phyloP scores from a whole-genome alignment of 2,329 filamentous ascomycete species.

The Diaporthe longicolla region DNA sequence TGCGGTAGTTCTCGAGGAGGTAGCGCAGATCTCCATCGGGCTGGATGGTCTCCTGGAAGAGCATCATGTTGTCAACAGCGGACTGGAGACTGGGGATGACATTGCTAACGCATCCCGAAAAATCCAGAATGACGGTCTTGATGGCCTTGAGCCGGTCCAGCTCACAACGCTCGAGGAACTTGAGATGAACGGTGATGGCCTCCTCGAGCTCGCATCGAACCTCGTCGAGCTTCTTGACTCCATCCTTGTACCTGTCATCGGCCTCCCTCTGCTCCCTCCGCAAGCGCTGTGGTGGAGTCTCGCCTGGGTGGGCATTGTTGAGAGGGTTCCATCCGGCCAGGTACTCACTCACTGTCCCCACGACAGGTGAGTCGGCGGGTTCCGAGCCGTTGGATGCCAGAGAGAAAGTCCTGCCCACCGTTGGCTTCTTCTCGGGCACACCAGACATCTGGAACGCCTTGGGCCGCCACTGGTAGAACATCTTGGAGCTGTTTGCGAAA shows the following conservation, averaged over 20 bases:
- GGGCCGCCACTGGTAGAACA: slow-evolving; percentile 97
- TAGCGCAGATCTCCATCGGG: slow-evolving; percentile 91
- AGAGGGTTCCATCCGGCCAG: slow-evolving; percentile 93
- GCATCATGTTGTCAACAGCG: slow-evolving; percentile 97
- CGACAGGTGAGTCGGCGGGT: slow-evolving; percentile 80
- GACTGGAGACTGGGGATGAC: slow-evolving; percentile 97
- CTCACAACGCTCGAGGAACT: slow-evolving; percentile 97
- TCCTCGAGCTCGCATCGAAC: slow-evolving; percentile 96
- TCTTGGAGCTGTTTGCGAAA: slow-evolving; percentile 96
- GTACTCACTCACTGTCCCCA: slow-evolving; percentile 89
- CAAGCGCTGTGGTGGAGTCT: slow-evolving; percentile 88
- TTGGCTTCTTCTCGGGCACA: slow-evolving; percentile 87
- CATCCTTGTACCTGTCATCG: slow-evolving; percentile 93
- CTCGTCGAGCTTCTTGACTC: slow-evolving; percentile 88
- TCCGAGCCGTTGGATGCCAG: slow-evolving; percentile 71
- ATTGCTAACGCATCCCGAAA: slow-evolving; percentile 97
- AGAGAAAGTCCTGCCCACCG: slow-evolving; percentile 81
- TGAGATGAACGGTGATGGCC: slow-evolving; percentile 90
- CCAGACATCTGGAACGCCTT: slow-evolving; percentile 91
- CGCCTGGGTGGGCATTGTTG: slow-evolving; percentile 91
- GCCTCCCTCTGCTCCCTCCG: slow-evolving; percentile 90
- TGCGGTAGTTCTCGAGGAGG: slow-evolving; percentile 95
- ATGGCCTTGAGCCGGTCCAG: slow-evolving; percentile 96
- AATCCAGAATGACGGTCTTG: slow-evolving; percentile 97
- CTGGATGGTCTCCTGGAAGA: slow-evolving; percentile 99